These are phyloP conservation scores for Saturnispora zaruensis DNA, from an alignment of 805 yeast genomes.

Conservation along the genomic window DNA sequence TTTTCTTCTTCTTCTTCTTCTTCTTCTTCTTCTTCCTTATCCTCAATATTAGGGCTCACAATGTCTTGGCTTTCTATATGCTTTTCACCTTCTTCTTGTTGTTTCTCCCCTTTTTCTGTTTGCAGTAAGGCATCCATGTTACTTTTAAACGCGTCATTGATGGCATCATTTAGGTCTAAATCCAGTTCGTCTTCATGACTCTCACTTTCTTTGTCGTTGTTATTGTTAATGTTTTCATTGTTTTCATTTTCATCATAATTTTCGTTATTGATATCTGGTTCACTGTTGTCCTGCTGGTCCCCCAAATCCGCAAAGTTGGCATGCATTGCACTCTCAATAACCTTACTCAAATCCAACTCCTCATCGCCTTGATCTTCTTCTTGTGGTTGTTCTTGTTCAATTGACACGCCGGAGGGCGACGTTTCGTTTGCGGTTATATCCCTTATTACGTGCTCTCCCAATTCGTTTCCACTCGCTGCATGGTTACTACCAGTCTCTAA, in stretches of 20 bases:
- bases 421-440: not conserved
- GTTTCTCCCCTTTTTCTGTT: not conserved
- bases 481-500: not conserved
- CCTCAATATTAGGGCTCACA: not conserved
- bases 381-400: not conserved
- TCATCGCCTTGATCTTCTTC: slow-evolving; percentile 2
- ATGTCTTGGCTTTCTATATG: not conserved
- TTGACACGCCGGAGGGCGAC: not conserved
- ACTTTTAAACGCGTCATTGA: slow-evolving; percentile 11
- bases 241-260: not conserved
- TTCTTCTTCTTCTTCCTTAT: not conserved
- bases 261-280: not conserved
- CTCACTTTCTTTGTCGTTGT: not conserved
- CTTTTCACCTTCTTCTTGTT: not conserved
- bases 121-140: slow-evolving; percentile 8
- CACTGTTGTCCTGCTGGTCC: not conserved
- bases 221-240: not conserved
- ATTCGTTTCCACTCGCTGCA: not conserved
- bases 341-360: slow-evolving; percentile 8
- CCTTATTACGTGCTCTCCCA: not conserved
- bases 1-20: not conserved
- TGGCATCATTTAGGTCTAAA: slow-evolving; percentile 10
- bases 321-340: slow-evolving; percentile 14
- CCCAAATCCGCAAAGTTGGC: slow-evolving; percentile 2
- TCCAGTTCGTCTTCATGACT: not conserved